Percentiles rank a stretch among this genome's conserved stretches.
These are phyloP conservation scores for Mediolabrus comicus DNA, from an alignment of 108 stramenopile species.

Conservation along the genomic window DNA sequence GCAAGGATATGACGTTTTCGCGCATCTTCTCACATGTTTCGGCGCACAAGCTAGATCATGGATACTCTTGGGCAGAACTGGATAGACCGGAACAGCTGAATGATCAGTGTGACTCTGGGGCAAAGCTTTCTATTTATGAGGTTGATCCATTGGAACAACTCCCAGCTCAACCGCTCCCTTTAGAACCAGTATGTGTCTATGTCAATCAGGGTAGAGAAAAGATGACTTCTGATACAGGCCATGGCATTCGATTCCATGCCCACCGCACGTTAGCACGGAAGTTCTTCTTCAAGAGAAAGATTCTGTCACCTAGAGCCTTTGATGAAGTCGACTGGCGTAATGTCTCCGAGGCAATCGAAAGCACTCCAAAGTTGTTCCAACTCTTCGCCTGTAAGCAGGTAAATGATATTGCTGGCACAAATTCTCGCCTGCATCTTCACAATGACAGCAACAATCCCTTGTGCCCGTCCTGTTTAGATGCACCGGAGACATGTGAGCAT, in stretches of 20 bases:
- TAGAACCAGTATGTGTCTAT: conserved; percentile 8
- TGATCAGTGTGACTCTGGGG: background rate
- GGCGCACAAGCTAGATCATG: conserved; percentile 4
- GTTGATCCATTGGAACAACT: background rate
- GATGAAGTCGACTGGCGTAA: conserved; percentile 3
- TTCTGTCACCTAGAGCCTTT: background rate
- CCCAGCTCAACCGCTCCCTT: background rate
- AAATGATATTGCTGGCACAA: conserved; percentile 7
- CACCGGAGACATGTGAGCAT: conserved; percentile 4
- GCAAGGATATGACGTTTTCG: conserved; percentile 2
- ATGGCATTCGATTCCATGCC: conserved; percentile 4
- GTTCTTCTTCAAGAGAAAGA: background rate
- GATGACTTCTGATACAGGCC: conserved; percentile 16
- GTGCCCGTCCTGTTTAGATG: conserved; percentile 3
- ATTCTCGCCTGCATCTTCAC: background rate
- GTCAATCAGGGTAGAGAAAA: conserved; percentile 5
- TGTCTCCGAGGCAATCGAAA: background rate
- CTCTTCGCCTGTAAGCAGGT: conserved; percentile 17
- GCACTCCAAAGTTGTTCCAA: background rate
- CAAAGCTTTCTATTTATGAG: background rate
- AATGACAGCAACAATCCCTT: background rate
- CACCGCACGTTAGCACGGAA: background rate
- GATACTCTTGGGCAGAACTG: background rate
- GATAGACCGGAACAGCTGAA: conserved; percentile 1
- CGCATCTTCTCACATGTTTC: background rate